These are phyloP conservation scores for Podaxis sp. DNA, from an alignment of 768 basidiomycete species.

Conservation along the genomic window DNA sequence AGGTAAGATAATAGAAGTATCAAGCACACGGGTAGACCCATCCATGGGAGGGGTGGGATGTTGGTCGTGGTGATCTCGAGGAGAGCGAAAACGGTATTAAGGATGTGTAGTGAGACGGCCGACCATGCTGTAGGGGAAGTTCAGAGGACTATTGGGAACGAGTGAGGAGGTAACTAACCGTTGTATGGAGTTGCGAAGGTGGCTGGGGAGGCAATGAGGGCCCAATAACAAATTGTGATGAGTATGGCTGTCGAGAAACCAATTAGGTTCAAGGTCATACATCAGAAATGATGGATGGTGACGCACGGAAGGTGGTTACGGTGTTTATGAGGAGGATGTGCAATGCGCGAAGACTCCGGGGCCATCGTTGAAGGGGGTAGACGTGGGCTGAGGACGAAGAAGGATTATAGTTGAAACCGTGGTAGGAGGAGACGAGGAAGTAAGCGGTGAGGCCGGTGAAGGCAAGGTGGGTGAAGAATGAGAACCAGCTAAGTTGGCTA, in stretches of 20 bases:
- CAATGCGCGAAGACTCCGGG: constrained; percentile 44
- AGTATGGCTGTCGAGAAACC: constrained; percentile 43
- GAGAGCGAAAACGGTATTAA: constrained; percentile 54
- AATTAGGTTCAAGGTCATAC: not conserved
- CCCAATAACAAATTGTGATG: constrained; percentile 64
- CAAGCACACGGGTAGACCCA: constrained; percentile 38
- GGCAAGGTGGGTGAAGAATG: constrained; percentile 62
- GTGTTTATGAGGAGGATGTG: constrained; percentile 51
- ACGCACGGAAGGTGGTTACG: constrained; percentile 55
- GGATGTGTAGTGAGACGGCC: constrained; percentile 52
- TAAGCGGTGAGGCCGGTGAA: constrained; percentile 62
- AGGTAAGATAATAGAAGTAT: constrained; percentile 54
- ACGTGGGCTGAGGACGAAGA: constrained; percentile 21
- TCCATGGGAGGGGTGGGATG: constrained; percentile 45
- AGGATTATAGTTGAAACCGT: constrained; percentile 30
- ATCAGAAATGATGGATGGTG: not conserved
- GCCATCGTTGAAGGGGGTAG: constrained; percentile 61
- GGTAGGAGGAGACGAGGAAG: constrained; percentile 54
- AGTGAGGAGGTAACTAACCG: not conserved
- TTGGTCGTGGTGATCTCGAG: constrained; percentile 56
- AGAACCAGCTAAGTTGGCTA: constrained; percentile 42
- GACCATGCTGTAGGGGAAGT: constrained; percentile 41
- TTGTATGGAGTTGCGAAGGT: constrained; percentile 28
- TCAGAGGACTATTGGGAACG: not conserved
- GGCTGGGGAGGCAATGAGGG: constrained; percentile 38